Percentiles rank a stretch among this genome's conserved stretches.
phyloP scores from a whole-genome alignment of 306 rosid species.

The Castanopsis chinensis region DNA sequence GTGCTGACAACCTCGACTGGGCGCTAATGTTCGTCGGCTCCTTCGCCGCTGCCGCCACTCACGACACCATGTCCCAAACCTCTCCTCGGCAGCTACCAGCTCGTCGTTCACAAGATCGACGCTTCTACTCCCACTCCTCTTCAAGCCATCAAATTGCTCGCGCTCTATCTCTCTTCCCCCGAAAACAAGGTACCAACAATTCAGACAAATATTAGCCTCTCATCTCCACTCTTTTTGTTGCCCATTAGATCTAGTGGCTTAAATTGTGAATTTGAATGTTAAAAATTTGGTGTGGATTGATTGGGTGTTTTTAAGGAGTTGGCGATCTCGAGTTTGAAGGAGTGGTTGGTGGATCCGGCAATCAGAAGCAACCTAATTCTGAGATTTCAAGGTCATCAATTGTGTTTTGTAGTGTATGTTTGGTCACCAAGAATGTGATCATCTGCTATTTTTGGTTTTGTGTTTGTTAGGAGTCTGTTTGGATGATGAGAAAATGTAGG shows the following conservation, averaged over 20 bases:
- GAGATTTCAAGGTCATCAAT: slow-evolving; percentile 24
- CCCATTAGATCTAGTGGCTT: background rate
- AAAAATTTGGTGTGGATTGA: too few relatives aligned
- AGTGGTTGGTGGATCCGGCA: slow-evolving; percentile 82
- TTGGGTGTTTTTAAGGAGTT: slow-evolving; percentile 41
- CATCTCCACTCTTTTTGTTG: too few relatives aligned
- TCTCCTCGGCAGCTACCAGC: slow-evolving; percentile 80
- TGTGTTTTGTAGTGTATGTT: too few relatives aligned
- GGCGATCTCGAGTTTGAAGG: slow-evolving; percentile 61
- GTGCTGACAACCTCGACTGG: too few relatives aligned
- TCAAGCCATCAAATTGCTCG: slow-evolving; percentile 89
- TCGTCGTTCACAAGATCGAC: slow-evolving; percentile 79
- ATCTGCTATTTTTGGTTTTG: too few relatives aligned
- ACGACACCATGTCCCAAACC: slow-evolving; percentile 37
- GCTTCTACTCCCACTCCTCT: slow-evolving; percentile 82
- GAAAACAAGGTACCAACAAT: slow-evolving; percentile 47
- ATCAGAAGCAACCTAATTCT: slow-evolving; percentile 64
- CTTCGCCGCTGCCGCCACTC: too few relatives aligned
- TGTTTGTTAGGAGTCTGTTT: too few relatives aligned
- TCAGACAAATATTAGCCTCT: too few relatives aligned
- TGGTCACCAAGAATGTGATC: too few relatives aligned
- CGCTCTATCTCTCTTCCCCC: slow-evolving; percentile 75
- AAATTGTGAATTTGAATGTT: background rate
- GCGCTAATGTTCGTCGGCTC: too few relatives aligned
- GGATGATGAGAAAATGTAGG: too few relatives aligned